Percentiles rank a stretch among this genome's conserved stretches.
These are phyloP conservation scores for Moricandia arvensis DNA, from an alignment of 345 rosid species.

Conservation along the genomic window DNA sequence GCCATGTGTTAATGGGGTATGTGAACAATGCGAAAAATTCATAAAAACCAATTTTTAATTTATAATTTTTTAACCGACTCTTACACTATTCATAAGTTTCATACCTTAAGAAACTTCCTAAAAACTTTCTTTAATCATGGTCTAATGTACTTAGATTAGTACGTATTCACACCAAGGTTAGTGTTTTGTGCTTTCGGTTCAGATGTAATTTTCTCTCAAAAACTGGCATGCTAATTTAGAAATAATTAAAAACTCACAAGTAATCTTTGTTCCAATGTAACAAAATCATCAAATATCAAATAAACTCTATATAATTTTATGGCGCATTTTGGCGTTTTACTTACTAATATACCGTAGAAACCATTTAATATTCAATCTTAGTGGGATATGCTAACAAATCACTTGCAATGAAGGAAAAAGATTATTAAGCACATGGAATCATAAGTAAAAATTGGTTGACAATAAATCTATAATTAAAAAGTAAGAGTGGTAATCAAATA, in stretches of 20 bases:
- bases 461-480: background rate
- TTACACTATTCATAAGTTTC: no score
- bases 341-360: background rate
- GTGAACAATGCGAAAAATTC: no score
- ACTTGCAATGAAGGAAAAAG: background rate
- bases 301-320: background rate
- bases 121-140: no score
- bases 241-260: background rate
- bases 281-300: background rate
- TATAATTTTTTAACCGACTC: no score
- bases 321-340: conserved; percentile 1
- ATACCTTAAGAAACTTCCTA: no score
- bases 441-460: conserved; percentile 19
- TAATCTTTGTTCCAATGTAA: background rate
- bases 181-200: background rate
- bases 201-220: background rate
- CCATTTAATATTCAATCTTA: background rate
- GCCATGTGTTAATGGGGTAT: no score
- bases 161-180: background rate
- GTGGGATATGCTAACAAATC: background rate
- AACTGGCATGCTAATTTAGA: background rate
- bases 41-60: no score
- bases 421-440: conserved; percentile 27
- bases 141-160: no score
- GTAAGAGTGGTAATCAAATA: background rate